Conservation (phyloP, 768 basidiomycete species). For the Rossbeevera mucosa region DNA sequence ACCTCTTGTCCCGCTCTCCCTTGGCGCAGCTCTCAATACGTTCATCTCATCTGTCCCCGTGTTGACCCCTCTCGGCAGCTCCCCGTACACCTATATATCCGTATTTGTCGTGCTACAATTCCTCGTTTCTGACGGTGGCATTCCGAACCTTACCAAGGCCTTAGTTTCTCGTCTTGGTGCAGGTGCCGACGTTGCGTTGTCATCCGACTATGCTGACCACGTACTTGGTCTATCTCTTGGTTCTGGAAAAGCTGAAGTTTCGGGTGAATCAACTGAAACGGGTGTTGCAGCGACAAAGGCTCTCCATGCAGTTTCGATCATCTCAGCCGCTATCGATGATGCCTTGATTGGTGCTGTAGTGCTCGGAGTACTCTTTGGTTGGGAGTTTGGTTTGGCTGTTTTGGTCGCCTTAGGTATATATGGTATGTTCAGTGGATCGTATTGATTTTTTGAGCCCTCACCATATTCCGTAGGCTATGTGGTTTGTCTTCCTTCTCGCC, state of each 20-base stretch:
- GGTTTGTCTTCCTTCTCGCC: slow-evolving; percentile 7
- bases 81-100: slow-evolving; percentile 67
- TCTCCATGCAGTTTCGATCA: slow-evolving; percentile 41
- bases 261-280: slow-evolving; percentile 47
- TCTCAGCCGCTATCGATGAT: slow-evolving; percentile 82
- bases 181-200: slow-evolving; percentile 68
- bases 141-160: slow-evolving; percentile 62
- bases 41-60: slow-evolving; percentile 19
- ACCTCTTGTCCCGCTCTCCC: slow-evolving; percentile 60
- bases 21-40: slow-evolving; percentile 43
- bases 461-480: slow-evolving; percentile 14
- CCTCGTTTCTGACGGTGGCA: slow-evolving; percentile 71
- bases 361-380: slow-evolving; percentile 61
- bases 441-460: not conserved
- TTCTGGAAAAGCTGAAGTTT: slow-evolving; percentile 75
- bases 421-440: slow-evolving; percentile 37
- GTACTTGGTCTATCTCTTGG: slow-evolving; percentile 81
- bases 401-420: slow-evolving; percentile 72
- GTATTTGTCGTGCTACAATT: slow-evolving; percentile 67
- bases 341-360: slow-evolving; percentile 64
- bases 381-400: slow-evolving; percentile 62
- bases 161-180: slow-evolving; percentile 90
- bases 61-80: slow-evolving; percentile 28
- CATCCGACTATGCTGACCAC: slow-evolving; percentile 71
- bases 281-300: slow-evolving; percentile 13